Percentiles rank a stretch among this genome's conserved stretches.
Evolutionary conservation across 2,329 filamentous ascomycete species (phyloP).

Genomic region (Colletotrichum somersetense): DNA sequence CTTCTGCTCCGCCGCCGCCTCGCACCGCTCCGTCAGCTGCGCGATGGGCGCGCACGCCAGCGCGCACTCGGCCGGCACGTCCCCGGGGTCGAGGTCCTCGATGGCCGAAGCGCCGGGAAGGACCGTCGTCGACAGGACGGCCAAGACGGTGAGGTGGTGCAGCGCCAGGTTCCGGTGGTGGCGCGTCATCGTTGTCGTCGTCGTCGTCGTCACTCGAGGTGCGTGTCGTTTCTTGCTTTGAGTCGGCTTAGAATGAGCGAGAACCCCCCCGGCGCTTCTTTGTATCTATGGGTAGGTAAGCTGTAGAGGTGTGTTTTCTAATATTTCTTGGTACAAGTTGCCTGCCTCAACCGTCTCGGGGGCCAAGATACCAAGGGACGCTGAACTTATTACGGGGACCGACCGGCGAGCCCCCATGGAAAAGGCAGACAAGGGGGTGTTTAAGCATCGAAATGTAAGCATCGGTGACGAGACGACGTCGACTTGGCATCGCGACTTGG

Average conservation of each 20-base stretch:
- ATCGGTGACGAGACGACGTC: too few species aligned
- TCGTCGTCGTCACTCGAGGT: neutral
- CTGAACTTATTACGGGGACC: too few species aligned
- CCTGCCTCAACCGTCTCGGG: too few species aligned
- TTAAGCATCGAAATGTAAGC: too few species aligned
- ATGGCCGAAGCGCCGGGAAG: slow-evolving; percentile 16
- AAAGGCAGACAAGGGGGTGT: too few species aligned
- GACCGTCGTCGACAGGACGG: slow-evolving; percentile 8
- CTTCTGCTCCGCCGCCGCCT: slow-evolving; percentile 12
- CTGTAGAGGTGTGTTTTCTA: too few species aligned
- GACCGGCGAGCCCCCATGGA: too few species aligned
- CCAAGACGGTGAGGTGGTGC: slow-evolving; percentile 1
- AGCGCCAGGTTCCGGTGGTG: neutral
- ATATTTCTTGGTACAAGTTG: too few species aligned
- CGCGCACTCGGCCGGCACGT: slow-evolving; percentile 33
- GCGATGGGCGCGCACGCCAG: slow-evolving; percentile 21
- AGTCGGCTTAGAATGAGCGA: neutral
- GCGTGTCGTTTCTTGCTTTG: neutral
- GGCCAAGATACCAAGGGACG: too few species aligned
- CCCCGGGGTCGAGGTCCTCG: slow-evolving; percentile 33
- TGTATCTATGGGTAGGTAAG: too few species aligned
- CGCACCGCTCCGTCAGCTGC: slow-evolving; percentile 32
- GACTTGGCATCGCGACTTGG: neutral
- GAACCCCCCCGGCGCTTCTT: too few species aligned
- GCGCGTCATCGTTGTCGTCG: slow-evolving; percentile 21